These are phyloP conservation scores for Mucor racemosus DNA, from an alignment of 371 early-diverging fungal genomes.

Conservation along the genomic window DNA sequence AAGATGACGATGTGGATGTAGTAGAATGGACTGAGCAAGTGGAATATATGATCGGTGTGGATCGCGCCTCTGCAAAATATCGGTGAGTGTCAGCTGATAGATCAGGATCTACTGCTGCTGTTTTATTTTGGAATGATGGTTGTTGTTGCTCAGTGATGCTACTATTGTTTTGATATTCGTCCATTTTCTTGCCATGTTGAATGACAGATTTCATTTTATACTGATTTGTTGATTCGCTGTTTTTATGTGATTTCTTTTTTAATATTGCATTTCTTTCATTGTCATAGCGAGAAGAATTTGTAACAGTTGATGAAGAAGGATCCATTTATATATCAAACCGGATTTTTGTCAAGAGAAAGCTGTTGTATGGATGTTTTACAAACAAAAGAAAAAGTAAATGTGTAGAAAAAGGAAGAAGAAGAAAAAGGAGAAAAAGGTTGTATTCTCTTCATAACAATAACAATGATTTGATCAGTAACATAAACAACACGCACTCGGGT, in stretches of 20 bases:
- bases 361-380: too few relatives aligned
- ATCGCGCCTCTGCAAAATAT: conserved; percentile 12
- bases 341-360: too few relatives aligned
- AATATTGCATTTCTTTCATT: background rate
- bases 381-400: background rate
- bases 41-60: conserved; percentile 15
- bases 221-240: background rate
- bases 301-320: background rate
- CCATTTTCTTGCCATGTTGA: background rate
- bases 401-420: background rate
- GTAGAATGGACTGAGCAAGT: background rate
- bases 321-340: background rate
- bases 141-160: background rate
- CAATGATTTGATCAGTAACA: conserved; percentile 4
- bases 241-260: background rate
- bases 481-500: background rate
- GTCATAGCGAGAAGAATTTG: background rate
- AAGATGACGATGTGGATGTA: background rate
- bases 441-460: conserved; percentile 1
- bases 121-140: background rate
- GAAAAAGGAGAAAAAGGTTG: background rate
- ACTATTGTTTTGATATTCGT: too few relatives aligned
- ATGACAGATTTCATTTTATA: background rate
- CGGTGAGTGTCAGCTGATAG: conserved; percentile 2
- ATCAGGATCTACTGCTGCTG: conserved; percentile 1